A percentile compares a stretch with the other conserved stretches of the same genome.
phyloP scores from a whole-genome alignment of 2,329 filamentous ascomycete genomes.

The Pleoardoris graminearum region DNA sequence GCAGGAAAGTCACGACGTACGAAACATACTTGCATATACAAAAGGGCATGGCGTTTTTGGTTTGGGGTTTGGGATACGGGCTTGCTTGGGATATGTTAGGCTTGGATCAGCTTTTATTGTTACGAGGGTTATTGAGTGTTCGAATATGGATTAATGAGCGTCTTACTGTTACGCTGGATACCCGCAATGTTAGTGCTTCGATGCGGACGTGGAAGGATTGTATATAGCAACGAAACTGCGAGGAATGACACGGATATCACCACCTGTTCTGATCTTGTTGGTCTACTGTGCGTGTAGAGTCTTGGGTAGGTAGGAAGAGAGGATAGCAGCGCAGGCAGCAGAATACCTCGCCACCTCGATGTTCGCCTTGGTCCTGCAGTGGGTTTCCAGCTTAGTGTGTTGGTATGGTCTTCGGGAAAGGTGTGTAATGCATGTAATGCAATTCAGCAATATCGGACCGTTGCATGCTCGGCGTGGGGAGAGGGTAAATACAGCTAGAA shows the following conservation, averaged over 20 bases:
- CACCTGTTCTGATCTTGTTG: background rate
- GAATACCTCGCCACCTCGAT: background rate
- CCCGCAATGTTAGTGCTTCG: background rate
- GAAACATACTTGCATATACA: background rate
- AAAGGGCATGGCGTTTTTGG: background rate
- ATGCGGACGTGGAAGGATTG: background rate
- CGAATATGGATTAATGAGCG: conserved; percentile 2
- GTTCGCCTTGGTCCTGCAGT: too few species aligned
- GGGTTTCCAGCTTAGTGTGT: too few species aligned
- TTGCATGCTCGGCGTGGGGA: too few species aligned
- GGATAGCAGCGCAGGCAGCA: too few species aligned
- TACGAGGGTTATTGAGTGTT: background rate
- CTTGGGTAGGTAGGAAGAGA: too few species aligned
- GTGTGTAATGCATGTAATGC: too few species aligned
- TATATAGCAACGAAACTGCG: background rate
- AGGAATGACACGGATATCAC: background rate
- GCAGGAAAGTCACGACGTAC: background rate
- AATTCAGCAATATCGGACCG: too few species aligned
- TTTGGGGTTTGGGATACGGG: background rate
- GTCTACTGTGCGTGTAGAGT: too few species aligned
- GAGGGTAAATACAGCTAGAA: background rate
- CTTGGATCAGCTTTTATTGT: background rate
- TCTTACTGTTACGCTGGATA: conserved; percentile 4
- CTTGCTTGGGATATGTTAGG: background rate
- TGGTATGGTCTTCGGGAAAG: too few species aligned